Evolutionary conservation across 1,284 basidiomycete species (phyloP).

Genomic region (Marasmius oreades): DNA sequence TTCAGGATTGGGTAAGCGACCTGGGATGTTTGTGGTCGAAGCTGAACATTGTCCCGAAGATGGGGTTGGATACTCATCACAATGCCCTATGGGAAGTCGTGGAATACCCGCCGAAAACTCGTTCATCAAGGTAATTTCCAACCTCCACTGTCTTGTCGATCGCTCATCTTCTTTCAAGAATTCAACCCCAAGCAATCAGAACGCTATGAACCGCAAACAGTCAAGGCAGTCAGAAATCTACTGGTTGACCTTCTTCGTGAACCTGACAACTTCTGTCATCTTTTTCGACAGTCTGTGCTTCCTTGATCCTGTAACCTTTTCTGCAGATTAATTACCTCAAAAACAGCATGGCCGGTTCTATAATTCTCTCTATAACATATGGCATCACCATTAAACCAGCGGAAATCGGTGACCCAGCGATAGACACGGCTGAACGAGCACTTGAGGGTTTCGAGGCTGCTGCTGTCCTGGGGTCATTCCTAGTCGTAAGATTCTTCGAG

Average conservation of each 20-base stretch:
- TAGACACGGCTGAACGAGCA: neutral
- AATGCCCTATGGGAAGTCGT: neutral
- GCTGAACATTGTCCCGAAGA: neutral
- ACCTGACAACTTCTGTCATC: neutral
- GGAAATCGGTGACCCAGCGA: neutral
- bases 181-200: constrained; percentile 2
- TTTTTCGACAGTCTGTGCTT: neutral
- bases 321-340: neutral
- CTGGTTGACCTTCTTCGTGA: neutral
- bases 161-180: neutral
- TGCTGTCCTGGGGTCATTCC: neutral
- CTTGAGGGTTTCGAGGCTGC: neutral
- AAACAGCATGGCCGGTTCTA: constrained; percentile 1
- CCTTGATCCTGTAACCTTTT: no score
- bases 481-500: neutral
- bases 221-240: neutral
- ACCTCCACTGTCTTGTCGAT: neutral
- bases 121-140: neutral
- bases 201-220: neutral
- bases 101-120: constrained; percentile 1
- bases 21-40: no score
- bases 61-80: neutral
- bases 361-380: constrained; percentile 1
- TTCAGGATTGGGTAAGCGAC: neutral
- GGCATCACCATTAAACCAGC: neutral